phyloP scores from a whole-genome alignment of 108 stramenopile species.

The Cyclotella choctawhatcheeana region DNA sequence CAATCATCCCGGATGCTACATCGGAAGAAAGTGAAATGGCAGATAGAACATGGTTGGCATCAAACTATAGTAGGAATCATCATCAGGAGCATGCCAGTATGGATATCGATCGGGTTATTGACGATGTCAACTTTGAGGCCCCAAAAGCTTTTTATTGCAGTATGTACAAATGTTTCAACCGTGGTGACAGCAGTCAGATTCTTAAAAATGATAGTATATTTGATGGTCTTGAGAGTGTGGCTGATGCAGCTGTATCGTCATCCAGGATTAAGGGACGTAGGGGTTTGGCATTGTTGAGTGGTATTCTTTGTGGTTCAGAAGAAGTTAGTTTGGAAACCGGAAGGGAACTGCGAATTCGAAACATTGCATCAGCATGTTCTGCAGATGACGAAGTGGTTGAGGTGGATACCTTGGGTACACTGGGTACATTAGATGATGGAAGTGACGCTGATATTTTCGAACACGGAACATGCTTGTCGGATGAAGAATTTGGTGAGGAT shows the following conservation, averaged over 20 bases:
- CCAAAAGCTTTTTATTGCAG: background rate
- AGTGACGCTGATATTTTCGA: background rate
- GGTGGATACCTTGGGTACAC: background rate
- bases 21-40: slow-evolving; percentile 5
- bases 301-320: background rate
- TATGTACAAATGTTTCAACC: background rate
- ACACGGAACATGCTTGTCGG: background rate
- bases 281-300: background rate
- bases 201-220: background rate
- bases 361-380: background rate
- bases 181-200: background rate
- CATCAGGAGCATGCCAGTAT: background rate
- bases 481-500: background rate
- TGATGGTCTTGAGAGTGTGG: background rate
- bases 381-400: background rate
- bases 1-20: slow-evolving; percentile 4
- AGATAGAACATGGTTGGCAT: background rate
- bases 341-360: background rate
- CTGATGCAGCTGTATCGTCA: background rate
- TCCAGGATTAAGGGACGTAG: too few species aligned
- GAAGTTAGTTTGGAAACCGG: background rate
- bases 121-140: background rate
- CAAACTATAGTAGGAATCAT: background rate
- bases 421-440: background rate
- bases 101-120: background rate